Evolutionary conservation across 352 stramenopile genomes (phyloP).

Genomic region (Pythium apleroticum): DNA sequence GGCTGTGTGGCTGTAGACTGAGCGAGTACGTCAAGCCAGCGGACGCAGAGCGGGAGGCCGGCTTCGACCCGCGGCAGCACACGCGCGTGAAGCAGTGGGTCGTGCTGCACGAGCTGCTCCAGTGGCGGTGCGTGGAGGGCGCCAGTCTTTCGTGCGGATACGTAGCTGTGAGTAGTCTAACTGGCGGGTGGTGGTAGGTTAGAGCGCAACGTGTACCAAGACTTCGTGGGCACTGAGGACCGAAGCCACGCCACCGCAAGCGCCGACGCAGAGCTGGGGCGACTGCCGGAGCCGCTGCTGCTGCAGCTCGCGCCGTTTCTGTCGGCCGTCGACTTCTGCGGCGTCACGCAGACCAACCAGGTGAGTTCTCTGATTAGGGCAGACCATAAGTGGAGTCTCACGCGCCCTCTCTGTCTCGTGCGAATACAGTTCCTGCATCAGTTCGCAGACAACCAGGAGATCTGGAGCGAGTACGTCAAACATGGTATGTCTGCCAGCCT

Average conservation of each 20-base stretch:
- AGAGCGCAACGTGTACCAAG: conserved; percentile 19
- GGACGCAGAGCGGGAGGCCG: not conserved
- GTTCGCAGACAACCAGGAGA: conserved; percentile 19
- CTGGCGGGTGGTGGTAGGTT: conserved; percentile 3
- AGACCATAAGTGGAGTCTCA: no score
- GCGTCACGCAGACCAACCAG: conserved; percentile 26
- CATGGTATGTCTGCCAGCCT: not conserved
- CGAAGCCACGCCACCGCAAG: conserved; percentile 8
- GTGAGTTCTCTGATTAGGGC: not conserved
- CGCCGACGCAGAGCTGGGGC: conserved; percentile 25
- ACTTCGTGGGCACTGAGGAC: not conserved
- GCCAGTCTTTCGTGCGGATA: not conserved
- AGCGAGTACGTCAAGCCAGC: conserved; percentile 18
- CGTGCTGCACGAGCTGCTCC: conserved; percentile 23
- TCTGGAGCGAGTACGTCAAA: conserved; percentile 20
- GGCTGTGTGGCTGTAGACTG: conserved; percentile 6
- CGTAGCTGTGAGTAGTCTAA: not conserved
- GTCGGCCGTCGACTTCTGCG: conserved; percentile 12
- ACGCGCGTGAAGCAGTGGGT: conserved; percentile 20
- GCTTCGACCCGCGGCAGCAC: conserved; percentile 10
- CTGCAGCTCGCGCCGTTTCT: conserved; percentile 24
- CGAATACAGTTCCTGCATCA: conserved; percentile 20
- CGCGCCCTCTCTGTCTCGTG: not conserved
- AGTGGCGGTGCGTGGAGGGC: conserved; percentile 23
- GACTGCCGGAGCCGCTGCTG: conserved; percentile 25